Conservation (phyloP, 352 stramenopile species). For the Globisporangium spiculum region DNA sequence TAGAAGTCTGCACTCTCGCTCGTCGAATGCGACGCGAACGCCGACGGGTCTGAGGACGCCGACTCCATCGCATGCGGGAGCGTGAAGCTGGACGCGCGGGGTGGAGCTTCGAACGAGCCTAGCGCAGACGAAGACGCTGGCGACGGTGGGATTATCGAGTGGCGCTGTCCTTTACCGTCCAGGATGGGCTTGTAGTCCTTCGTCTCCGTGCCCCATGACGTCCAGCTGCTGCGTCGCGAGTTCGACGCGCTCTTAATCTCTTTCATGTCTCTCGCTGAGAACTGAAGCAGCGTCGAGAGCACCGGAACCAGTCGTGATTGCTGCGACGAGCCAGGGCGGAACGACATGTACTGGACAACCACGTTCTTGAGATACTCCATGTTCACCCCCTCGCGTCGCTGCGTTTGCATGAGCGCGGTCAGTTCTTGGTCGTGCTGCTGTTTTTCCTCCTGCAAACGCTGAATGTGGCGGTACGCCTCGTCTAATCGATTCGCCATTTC, state of each 20-base stretch:
- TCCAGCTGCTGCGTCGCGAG: conserved; percentile 68
- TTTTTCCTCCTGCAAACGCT: conserved; percentile 60
- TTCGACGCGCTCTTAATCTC: conserved; percentile 66
- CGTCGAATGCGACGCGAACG: conserved; percentile 22
- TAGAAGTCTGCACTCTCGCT: conserved; percentile 72
- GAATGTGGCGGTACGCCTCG: conserved; percentile 39
- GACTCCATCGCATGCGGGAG: conserved; percentile 39
- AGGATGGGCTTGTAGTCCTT: conserved; percentile 74
- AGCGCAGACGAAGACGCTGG: conserved; percentile 15
- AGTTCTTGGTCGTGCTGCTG: conserved; percentile 63
- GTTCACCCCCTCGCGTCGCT: conserved; percentile 84
- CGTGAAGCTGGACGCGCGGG: conserved; percentile 53
- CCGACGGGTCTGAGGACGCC: conserved; percentile 29
- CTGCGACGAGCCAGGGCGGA: conserved; percentile 78
- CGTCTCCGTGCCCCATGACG: conserved; percentile 49
- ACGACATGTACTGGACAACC: conserved; percentile 89
- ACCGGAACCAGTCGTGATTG: conserved; percentile 75
- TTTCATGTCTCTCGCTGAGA: conserved; percentile 67
- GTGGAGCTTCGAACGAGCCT: conserved; percentile 15
- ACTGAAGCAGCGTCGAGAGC: conserved; percentile 84
- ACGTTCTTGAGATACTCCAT: conserved; percentile 92
- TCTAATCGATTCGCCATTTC: conserved; percentile 46
- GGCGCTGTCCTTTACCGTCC: conserved; percentile 25
- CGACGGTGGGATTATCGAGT: conserved; percentile 23
- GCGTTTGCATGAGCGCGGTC: conserved; percentile 70